Conservation (phyloP, 805 yeast genomes). For the Saturnispora mendoncae region DNA sequence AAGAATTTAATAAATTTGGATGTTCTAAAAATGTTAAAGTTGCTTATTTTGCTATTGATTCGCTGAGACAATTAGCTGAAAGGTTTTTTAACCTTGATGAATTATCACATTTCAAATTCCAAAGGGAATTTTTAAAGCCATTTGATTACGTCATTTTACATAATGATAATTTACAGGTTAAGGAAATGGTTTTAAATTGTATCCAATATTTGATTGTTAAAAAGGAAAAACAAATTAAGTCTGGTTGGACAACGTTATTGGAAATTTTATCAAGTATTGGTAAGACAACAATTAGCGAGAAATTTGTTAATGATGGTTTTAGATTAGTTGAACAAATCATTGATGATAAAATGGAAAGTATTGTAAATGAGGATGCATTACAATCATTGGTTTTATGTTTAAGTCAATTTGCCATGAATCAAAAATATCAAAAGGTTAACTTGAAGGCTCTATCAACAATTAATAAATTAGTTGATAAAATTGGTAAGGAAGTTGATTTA, state of each 20-base stretch:
- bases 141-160: slow-evolving; percentile 70
- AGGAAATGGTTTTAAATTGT: slow-evolving; percentile 86
- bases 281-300: slow-evolving; percentile 39
- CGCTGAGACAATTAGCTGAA: slow-evolving; percentile 85
- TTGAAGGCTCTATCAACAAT: slow-evolving; percentile 73
- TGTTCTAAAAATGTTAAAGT: slow-evolving; percentile 68
- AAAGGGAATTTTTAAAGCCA: slow-evolving; percentile 86
- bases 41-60: slow-evolving; percentile 86
- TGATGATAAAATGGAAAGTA: slow-evolving; percentile 50
- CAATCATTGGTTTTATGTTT: slow-evolving; percentile 63
- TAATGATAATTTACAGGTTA: slow-evolving; percentile 60
- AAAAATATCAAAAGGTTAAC: slow-evolving; percentile 68
- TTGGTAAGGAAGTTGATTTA: slow-evolving; percentile 37
- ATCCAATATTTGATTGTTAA: slow-evolving; percentile 75
- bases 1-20: slow-evolving; percentile 76
- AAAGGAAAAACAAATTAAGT: slow-evolving; percentile 63
- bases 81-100: slow-evolving; percentile 91
- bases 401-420: slow-evolving; percentile 77
- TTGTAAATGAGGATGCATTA: slow-evolving; percentile 62
- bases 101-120: slow-evolving; percentile 90
- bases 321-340: slow-evolving; percentile 55
- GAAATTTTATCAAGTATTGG: slow-evolving; percentile 73
- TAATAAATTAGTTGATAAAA: slow-evolving; percentile 48
- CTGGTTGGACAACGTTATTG: slow-evolving; percentile 93
- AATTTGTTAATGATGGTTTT: slow-evolving; percentile 55